phyloP scores from a whole-genome alignment of 352 stramenopile genomes.

The Phytophthora boehmeriae region DNA sequence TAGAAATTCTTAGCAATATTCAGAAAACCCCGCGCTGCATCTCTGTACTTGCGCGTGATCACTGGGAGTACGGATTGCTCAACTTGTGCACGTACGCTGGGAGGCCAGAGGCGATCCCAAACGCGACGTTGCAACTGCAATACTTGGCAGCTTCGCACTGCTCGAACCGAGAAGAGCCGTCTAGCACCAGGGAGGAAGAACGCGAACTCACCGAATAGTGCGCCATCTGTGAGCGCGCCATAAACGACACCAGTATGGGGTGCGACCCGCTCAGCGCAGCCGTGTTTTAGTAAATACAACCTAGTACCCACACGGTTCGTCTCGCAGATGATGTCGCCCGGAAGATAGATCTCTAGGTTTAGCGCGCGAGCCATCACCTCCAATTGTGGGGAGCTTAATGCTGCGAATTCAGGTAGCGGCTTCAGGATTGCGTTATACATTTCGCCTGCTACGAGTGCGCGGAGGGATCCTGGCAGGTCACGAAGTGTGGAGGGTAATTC shows the following conservation, averaged over 20 bases:
- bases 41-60: conserved; percentile 44
- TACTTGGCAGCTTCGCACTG: conserved; percentile 65
- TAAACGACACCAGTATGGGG: conserved; percentile 48
- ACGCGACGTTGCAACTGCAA: conserved; percentile 54
- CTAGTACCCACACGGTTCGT: conserved; percentile 41
- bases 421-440: conserved; percentile 52
- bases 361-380: conserved; percentile 55
- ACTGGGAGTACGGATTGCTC: conserved; percentile 45
- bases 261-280: conserved; percentile 50
- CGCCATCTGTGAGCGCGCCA: conserved; percentile 28
- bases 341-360: conserved; percentile 68
- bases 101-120: conserved; percentile 64
- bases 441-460: conserved; percentile 50
- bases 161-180: conserved; percentile 50
- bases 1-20: conserved; percentile 77
- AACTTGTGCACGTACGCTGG: conserved; percentile 35
- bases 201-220: conserved; percentile 64
- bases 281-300: conserved; percentile 60
- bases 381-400: conserved; percentile 47
- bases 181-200: conserved; percentile 63
- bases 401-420: conserved; percentile 41
- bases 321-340: conserved; percentile 66
- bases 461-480: conserved; percentile 49
- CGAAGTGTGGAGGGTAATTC: conserved; percentile 43
- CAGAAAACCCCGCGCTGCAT: conserved; percentile 40